These are phyloP conservation scores for Kingdonia uniflora DNA, from an alignment of 164 flowering plant genomes.

Conservation along the genomic window DNA sequence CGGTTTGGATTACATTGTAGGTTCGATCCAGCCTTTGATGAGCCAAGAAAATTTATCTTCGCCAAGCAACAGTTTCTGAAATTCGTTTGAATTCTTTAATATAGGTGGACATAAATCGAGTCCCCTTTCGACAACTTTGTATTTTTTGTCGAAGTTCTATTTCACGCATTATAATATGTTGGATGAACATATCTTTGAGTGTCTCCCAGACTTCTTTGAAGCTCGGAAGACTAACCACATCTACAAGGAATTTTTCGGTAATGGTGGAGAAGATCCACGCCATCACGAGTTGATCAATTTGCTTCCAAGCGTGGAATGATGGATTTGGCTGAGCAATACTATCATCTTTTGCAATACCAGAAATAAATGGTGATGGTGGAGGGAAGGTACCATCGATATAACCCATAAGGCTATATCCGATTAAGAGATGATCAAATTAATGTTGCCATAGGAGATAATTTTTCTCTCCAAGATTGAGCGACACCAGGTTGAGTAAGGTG, in stretches of 20 bases:
- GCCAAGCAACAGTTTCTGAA: background rate
- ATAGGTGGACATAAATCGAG: background rate
- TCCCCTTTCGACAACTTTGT: background rate
- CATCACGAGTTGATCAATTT: background rate
- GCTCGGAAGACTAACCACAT: background rate
- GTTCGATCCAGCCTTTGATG: background rate
- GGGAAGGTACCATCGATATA: background rate
- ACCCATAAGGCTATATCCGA: background rate
- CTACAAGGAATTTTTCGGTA: background rate
- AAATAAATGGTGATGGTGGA: background rate
- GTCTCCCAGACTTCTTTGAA: conserved; percentile 1
- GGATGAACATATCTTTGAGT: background rate
- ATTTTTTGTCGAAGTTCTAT: background rate
- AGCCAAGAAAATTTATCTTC: conserved; percentile 1
- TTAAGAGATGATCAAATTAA: background rate
- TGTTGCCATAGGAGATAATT: background rate
- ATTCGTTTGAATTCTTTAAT: background rate
- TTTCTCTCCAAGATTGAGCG: background rate
- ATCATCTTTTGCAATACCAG: background rate
- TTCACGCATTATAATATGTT: background rate
- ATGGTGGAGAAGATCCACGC: background rate
- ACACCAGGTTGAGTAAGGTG: background rate
- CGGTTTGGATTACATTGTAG: background rate
- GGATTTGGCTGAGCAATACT: background rate
- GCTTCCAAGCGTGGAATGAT: background rate